Conservation (phyloP, 1,139 yeast species). For the Magnusiomyces fungicola region DNA sequence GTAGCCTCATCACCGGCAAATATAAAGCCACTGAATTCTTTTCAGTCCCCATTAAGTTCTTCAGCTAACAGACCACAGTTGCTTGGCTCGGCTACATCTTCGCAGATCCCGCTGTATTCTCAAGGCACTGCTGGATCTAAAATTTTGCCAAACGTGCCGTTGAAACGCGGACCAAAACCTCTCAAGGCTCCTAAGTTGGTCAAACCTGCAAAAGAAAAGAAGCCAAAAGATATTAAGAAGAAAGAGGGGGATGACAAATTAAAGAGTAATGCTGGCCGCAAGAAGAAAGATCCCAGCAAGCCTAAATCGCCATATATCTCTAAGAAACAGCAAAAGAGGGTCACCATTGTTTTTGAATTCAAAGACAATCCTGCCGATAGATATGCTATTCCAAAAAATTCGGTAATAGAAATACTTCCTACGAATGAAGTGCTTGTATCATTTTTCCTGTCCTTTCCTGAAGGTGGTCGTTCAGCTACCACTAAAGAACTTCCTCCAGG, state of each 20-base stretch:
- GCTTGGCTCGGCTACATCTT: neutral
- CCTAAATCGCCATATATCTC: slow-evolving; percentile 21
- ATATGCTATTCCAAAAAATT: slow-evolving; percentile 64
- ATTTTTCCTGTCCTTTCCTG: slow-evolving; percentile 42
- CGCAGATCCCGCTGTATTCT: no score
- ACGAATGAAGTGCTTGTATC: slow-evolving; percentile 55
- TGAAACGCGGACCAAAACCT: slow-evolving; percentile 3
- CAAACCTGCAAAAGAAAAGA: slow-evolving; percentile 20
- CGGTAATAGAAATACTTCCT: slow-evolving; percentile 58
- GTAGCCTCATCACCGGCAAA: neutral
- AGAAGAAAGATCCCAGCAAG: slow-evolving; percentile 16
- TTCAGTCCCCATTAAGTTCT: neutral
- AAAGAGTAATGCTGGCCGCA: slow-evolving; percentile 9
- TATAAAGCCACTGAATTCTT: neutral
- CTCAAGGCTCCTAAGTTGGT: slow-evolving; percentile 23
- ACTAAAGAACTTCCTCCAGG: slow-evolving; percentile 10
- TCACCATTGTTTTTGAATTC: slow-evolving; percentile 78
- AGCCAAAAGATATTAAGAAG: slow-evolving; percentile 5
- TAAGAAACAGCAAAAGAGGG: slow-evolving; percentile 41
- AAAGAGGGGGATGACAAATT: slow-evolving; percentile 10
- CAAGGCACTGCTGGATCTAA: no score
- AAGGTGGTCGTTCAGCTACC: slow-evolving; percentile 16
- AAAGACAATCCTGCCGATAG: slow-evolving; percentile 72
- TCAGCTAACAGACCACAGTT: neutral
- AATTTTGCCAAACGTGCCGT: neutral